A percentile compares a stretch with the other conserved stretches of the same genome.
These are phyloP conservation scores for Erigeron canadensis DNA, from an alignment of 129 eudicot genomes.

Conservation along the genomic window DNA sequence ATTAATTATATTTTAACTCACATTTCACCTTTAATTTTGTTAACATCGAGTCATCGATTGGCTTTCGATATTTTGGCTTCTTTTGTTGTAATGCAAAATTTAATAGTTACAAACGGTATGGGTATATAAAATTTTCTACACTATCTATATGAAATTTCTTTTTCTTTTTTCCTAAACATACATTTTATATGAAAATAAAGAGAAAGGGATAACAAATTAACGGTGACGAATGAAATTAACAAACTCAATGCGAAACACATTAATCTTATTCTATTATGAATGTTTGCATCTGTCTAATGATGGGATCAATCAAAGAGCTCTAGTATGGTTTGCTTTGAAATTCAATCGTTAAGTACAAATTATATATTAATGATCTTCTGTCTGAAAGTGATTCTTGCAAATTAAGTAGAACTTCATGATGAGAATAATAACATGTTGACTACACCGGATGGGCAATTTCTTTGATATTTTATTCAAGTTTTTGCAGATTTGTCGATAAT, in stretches of 20 bases:
- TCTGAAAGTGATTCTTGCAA: background rate
- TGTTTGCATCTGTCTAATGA: background rate
- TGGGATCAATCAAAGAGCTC: conserved; percentile 20
- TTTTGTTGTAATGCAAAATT: too few relatives aligned
- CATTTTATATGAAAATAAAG: too few relatives aligned
- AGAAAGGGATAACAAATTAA: too few relatives aligned
- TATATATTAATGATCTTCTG: background rate
- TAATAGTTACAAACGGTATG: too few relatives aligned
- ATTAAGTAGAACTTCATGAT: conserved; percentile 20
- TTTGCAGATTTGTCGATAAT: conserved; percentile 27
- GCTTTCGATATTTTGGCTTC: too few relatives aligned
- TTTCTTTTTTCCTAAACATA: too few relatives aligned
- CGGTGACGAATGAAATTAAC: background rate
- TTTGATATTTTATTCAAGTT: conserved; percentile 7
- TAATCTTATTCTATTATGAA: background rate
- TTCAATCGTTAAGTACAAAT: background rate
- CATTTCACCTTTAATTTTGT: too few relatives aligned
- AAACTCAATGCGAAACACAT: background rate
- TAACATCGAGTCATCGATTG: too few relatives aligned
- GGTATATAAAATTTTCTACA: too few relatives aligned
- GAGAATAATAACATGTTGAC: conserved; percentile 32
- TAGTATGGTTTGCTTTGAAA: conserved; percentile 15
- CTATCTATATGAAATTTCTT: too few relatives aligned
- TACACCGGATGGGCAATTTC: conserved; percentile 9
- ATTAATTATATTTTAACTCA: too few relatives aligned